Conservation (phyloP, 495 filamentous ascomycete genomes). For the Neurospora sp. region DNA sequence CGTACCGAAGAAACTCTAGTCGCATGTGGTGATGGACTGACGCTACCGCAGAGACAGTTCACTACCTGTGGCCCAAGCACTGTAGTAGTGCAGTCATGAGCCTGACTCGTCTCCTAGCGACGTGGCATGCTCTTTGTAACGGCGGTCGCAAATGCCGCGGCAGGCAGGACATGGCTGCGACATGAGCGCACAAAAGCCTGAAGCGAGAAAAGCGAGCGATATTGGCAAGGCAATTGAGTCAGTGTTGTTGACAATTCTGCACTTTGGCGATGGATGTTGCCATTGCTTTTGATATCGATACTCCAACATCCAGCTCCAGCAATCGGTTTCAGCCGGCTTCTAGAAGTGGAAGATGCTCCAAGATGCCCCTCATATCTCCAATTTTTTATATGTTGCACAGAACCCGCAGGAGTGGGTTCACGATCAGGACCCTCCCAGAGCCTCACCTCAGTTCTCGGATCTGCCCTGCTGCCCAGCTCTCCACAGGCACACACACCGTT, state of each 20-base stretch:
- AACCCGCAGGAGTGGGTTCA: slow-evolving; percentile 30
- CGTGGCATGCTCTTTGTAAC: slow-evolving; percentile 18
- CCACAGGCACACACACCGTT: slow-evolving; percentile 16
- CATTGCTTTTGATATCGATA: slow-evolving; percentile 7
- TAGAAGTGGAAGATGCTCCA: slow-evolving; percentile 8
- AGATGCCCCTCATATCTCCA: slow-evolving; percentile 21
- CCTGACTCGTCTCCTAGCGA: slow-evolving; percentile 21
- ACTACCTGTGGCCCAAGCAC: slow-evolving; percentile 15
- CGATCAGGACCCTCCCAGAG: slow-evolving; percentile 31
- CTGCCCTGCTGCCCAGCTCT: slow-evolving; percentile 15
- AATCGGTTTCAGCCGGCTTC: slow-evolving; percentile 10
- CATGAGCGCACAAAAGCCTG: neutral
- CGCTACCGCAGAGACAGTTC: slow-evolving; percentile 14
- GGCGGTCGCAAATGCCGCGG: neutral
- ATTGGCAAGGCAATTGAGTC: neutral
- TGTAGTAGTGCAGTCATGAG: slow-evolving; percentile 4
- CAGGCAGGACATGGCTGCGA: neutral
- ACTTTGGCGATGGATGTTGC: neutral
- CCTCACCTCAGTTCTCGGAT: slow-evolving; percentile 24
- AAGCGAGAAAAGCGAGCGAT: neutral
- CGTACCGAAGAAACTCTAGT: neutral
- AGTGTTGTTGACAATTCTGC: neutral
- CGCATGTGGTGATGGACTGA: slow-evolving; percentile 7
- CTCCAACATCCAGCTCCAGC: neutral
- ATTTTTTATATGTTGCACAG: slow-evolving; percentile 28